Percentiles rank a stretch among this genome's conserved stretches.
phyloP scores from a whole-genome alignment of 345 rosid species.

The Populus ilicifolia region DNA sequence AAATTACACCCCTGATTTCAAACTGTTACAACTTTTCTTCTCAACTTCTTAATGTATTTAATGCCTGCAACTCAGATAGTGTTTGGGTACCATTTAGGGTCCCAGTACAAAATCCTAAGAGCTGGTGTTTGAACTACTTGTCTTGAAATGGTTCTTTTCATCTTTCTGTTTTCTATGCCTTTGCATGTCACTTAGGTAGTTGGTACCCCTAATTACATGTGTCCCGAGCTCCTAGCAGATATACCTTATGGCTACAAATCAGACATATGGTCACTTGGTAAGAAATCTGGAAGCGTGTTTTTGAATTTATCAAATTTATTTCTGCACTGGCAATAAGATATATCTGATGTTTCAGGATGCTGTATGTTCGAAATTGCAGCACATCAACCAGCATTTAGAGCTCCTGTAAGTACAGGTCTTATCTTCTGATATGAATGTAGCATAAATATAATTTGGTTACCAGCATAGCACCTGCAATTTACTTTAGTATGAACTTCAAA shows the following conservation, averaged over 20 bases:
- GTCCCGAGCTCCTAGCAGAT: constrained; percentile 89
- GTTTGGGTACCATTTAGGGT: background rate
- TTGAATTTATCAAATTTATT: background rate
- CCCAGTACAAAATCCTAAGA: background rate
- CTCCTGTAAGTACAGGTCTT: constrained; percentile 58
- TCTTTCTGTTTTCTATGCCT: constrained; percentile 6
- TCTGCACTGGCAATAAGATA: constrained; percentile 15
- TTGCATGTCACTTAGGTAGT: constrained; percentile 49
- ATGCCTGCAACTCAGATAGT: background rate
- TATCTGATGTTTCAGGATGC: constrained; percentile 65
- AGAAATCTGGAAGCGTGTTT: constrained; percentile 25
- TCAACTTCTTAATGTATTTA: constrained; percentile 1
- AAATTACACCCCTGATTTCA: background rate
- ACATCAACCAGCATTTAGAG: constrained; percentile 91
- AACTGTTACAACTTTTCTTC: background rate
- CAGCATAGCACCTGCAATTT: background rate
- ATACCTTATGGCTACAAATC: constrained; percentile 93
- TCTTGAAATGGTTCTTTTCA: background rate
- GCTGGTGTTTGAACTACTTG: background rate
- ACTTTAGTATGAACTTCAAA: background rate
- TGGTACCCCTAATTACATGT: constrained; percentile 91
- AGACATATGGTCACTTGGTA: constrained; percentile 97
- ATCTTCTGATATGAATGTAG: background rate
- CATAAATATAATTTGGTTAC: constrained; percentile 2
- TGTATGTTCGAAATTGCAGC: constrained; percentile 96